Percentiles rank a stretch among this genome's conserved stretches.
These are phyloP conservation scores for Dionaea muscipula DNA, from an alignment of 179 eudicot species.

Conservation along the genomic window DNA sequence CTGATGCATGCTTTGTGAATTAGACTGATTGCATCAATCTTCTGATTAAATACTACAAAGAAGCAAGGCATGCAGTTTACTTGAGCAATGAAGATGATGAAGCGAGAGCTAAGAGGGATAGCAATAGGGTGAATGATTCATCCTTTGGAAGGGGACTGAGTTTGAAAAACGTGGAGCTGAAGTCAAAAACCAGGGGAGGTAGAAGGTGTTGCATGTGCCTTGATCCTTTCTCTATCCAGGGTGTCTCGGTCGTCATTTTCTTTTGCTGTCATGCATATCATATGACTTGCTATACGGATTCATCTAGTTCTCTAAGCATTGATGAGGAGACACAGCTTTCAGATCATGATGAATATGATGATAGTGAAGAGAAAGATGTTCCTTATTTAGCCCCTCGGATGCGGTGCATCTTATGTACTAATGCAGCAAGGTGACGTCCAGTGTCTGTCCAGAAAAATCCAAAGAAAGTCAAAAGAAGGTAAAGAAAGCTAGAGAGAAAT, in stretches of 20 bases:
- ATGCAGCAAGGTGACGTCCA: conserved; percentile 61
- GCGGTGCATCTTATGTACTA: conserved; percentile 83
- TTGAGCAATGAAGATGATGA: conserved; percentile 66
- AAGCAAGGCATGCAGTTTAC: conserved; percentile 71
- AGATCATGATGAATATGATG: conserved; percentile 45
- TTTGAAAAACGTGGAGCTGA: conserved; percentile 48
- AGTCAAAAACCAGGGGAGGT: conserved; percentile 65
- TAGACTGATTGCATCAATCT: conserved; percentile 85
- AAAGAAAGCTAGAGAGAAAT: too few species aligned
- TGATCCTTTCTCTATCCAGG: conserved; percentile 76
- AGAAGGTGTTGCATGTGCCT: conserved; percentile 89
- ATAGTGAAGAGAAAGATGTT: conserved; percentile 27
- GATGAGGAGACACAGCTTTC: conserved; percentile 28
- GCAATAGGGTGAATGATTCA: conserved; percentile 24
- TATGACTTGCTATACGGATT: conserved; percentile 64
- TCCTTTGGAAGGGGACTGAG: conserved; percentile 31
- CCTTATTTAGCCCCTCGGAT: conserved; percentile 26
- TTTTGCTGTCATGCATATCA: conserved; percentile 92
- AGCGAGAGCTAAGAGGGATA: conserved; percentile 50
- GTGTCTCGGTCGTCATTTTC: conserved; percentile 58
- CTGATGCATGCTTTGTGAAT: not conserved
- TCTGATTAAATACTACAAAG: conserved; percentile 72
- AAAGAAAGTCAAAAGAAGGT: too few species aligned
- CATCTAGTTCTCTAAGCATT: conserved; percentile 31
- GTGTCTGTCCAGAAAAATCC: too few species aligned